phyloP scores from a whole-genome alignment of 2,329 filamentous ascomycete genomes.

The Sphaerulina populicola region DNA sequence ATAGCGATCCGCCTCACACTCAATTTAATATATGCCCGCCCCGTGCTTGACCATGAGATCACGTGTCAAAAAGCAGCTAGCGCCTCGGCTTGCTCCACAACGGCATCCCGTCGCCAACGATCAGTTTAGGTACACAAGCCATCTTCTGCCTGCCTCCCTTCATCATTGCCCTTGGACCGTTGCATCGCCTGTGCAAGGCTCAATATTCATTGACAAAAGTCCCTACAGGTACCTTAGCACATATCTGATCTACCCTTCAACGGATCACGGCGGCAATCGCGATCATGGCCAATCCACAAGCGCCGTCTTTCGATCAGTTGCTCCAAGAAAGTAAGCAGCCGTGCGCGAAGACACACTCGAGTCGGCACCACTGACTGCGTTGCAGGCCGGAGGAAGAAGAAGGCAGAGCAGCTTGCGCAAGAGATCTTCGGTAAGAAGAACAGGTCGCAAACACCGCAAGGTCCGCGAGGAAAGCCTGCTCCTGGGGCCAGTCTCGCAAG shows the following conservation, averaged over 20 bases:
- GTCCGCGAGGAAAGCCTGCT: constrained; percentile 35
- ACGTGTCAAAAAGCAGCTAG: too few relatives aligned
- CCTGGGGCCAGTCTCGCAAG: constrained; percentile 54
- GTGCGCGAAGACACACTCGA: neutral
- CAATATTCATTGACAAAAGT: neutral
- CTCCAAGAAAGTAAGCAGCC: constrained; percentile 19
- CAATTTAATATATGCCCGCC: too few relatives aligned
- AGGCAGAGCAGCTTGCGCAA: constrained; percentile 49
- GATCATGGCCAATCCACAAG: constrained; percentile 15
- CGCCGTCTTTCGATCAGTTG: constrained; percentile 18
- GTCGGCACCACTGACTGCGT: neutral
- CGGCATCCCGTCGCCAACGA: too few relatives aligned
- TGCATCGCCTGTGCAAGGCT: too few relatives aligned
- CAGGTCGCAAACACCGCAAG: constrained; percentile 51
- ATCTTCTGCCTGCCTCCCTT: too few relatives aligned
- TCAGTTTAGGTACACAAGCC: too few relatives aligned
- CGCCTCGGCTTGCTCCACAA: too few relatives aligned
- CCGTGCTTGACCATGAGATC: too few relatives aligned
- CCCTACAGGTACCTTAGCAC: neutral
- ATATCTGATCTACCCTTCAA: neutral
- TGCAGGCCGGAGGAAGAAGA: constrained; percentile 20
- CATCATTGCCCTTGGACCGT: too few relatives aligned
- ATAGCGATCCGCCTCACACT: too few relatives aligned
- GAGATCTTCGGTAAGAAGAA: constrained; percentile 58
- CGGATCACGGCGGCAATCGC: neutral